Base-by-base conservation (phyloP, 352 stramenopile genomes). In the Peronospora farinosa region DNA sequence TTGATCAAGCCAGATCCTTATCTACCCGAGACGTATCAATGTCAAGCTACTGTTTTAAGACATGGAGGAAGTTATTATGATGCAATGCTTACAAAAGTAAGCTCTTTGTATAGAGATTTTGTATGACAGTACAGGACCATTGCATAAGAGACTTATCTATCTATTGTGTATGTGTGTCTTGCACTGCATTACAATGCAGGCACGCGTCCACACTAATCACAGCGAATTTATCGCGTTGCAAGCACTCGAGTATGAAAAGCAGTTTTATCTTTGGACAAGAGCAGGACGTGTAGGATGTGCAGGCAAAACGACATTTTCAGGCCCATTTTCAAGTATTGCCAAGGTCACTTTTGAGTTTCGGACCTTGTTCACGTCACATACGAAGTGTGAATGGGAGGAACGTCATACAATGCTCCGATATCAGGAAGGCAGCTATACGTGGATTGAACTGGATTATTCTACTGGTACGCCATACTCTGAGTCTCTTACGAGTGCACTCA, bases 221-320 rank as follows among this genome's bases (percentile, higher is more conserved):
- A 84, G 72, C 57, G 77, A 88, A 40, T 88, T 86, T 40, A 71
- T 83, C 31, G 67, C 72, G 37, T 44, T 88, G 7, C 77, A 88
- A 49, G 77, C 67, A 44, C 61, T 88, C 11, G 57, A 73, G 51
- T 63, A 72, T 32, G 65, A 71, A 2, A 46, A 56, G 6, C 51
- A 69, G 28, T 88, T 76, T 30, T 84, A 65, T 32, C 57, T 88
- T 30, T 86, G 74, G 69, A 72, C 65, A 10, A 60, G 77, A 23
- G 60, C 62, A 1, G 77, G 74, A 6, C 52, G 62, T 25, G 58
- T 88, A 13, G 74, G 74, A 0, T 75, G 55, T 27, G 56, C 54
- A 0, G 74, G 72, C 17, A 76, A 82, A 25, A 72, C 65, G 10
- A 62, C 54, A 19, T 57, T 88, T 13, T 59, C 55, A 15, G 74